Percentiles rank a stretch among this genome's conserved stretches.
phyloP scores from a whole-genome alignment of 176 grass and related monocot genomes.

The Stipa capillata region DNA sequence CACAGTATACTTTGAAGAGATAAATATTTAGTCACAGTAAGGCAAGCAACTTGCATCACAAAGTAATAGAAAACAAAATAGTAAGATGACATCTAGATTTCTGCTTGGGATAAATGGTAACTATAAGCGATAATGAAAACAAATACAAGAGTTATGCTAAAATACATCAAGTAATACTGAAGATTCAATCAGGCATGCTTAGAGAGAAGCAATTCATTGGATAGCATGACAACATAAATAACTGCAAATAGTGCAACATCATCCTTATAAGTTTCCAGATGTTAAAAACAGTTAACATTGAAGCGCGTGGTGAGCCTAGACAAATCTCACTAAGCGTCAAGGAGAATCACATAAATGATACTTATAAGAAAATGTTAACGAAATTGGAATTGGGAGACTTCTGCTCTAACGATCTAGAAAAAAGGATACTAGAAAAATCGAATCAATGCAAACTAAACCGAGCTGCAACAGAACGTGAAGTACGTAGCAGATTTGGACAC shows the following conservation, averaged over 20 bases:
- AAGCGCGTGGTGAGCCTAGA: background rate
- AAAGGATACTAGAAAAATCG: background rate
- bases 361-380: background rate
- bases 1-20: background rate
- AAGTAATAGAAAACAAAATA: background rate
- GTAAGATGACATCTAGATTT: background rate
- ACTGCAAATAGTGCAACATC: background rate
- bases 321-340: background rate
- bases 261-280: background rate
- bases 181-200: background rate
- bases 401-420: background rate
- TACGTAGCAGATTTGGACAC: background rate
- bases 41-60: background rate
- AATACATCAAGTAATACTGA: background rate
- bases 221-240: background rate
- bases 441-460: background rate
- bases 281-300: background rate
- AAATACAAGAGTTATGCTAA: background rate
- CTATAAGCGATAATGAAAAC: background rate
- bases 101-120: background rate
- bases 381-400: background rate
- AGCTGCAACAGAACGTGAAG: background rate
- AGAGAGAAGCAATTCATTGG: background rate
- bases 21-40: background rate
- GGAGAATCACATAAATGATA: background rate